Conservation (phyloP, 116 monocot genomes). For the Iris pallida region DNA sequence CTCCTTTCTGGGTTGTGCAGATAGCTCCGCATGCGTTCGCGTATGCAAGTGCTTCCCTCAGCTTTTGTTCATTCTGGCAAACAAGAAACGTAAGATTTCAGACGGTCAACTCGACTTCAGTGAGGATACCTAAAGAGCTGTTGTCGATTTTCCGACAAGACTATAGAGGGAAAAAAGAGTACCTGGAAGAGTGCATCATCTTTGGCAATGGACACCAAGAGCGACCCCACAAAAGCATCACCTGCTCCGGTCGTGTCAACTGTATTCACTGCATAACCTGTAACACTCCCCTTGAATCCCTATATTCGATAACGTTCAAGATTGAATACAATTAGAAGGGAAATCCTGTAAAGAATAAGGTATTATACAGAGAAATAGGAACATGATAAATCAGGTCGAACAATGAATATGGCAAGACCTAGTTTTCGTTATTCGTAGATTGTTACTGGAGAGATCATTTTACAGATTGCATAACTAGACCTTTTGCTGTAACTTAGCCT, state of each 20-base stretch:
- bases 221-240: constrained; percentile 75
- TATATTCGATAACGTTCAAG: background rate
- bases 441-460: too few species aligned
- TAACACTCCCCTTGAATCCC: constrained; percentile 55
- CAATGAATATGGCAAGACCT: too few species aligned
- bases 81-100: background rate
- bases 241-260: constrained; percentile 89
- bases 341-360: too few species aligned
- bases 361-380: too few species aligned
- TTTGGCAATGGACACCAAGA: constrained; percentile 46
- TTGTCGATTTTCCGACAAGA: background rate
- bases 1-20: constrained; percentile 84
- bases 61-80: constrained; percentile 56
- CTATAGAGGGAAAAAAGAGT: background rate
- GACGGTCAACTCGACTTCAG: background rate
- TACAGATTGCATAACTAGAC: too few species aligned
- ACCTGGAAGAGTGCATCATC: constrained; percentile 57
- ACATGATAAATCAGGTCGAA: too few species aligned
- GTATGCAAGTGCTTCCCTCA: constrained; percentile 52
- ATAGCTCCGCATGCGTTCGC: constrained; percentile 83
- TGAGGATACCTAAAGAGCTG: background rate
- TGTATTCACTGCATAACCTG: constrained; percentile 48
- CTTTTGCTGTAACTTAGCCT: too few species aligned
- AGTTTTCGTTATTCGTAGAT: too few species aligned
- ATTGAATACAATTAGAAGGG: too few species aligned